Conservation (phyloP, 169 alveolate species). For the Theileria annulata region DNA sequence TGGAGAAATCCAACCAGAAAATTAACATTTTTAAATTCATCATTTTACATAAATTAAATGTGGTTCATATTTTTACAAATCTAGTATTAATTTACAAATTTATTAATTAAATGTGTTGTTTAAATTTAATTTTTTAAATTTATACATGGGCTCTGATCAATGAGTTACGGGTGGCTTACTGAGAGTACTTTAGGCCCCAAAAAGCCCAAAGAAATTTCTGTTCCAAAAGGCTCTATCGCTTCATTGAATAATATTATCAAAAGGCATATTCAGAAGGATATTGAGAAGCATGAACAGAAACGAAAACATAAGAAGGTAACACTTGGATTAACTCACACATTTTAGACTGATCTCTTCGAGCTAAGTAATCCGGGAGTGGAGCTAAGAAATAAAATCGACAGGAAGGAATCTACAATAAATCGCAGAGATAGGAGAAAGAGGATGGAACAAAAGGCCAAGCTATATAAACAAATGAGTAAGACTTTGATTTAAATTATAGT, state of each 20-base stretch:
- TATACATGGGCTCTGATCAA: neutral
- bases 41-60: conserved; percentile 22
- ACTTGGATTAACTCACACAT: neutral
- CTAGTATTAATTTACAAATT: conserved; percentile 15
- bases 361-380: conserved; percentile 64
- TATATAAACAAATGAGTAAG: conserved; percentile 52
- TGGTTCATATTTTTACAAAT: conserved; percentile 13
- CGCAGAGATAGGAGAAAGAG: conserved; percentile 24
- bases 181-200: conserved; percentile 67
- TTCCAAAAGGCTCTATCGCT: conserved; percentile 54
- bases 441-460: conserved; percentile 47
- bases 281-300: conserved; percentile 28
- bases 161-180: conserved; percentile 71
- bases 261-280: conserved; percentile 32
- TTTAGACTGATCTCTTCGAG: conserved; percentile 44
- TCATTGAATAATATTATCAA: conserved; percentile 36
- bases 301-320: conserved; percentile 6
- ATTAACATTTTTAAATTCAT: neutral
- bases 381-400: conserved; percentile 60
- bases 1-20: conserved; percentile 14
- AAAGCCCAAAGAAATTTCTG: conserved; percentile 42
- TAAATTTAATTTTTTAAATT: too few species aligned
- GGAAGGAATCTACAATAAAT: conserved; percentile 27
- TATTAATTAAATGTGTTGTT: conserved; percentile 8
- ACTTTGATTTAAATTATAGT: neutral